phyloP scores from a whole-genome alignment of 176 grass and related monocot genomes.

The Paspalum vaginatum region DNA sequence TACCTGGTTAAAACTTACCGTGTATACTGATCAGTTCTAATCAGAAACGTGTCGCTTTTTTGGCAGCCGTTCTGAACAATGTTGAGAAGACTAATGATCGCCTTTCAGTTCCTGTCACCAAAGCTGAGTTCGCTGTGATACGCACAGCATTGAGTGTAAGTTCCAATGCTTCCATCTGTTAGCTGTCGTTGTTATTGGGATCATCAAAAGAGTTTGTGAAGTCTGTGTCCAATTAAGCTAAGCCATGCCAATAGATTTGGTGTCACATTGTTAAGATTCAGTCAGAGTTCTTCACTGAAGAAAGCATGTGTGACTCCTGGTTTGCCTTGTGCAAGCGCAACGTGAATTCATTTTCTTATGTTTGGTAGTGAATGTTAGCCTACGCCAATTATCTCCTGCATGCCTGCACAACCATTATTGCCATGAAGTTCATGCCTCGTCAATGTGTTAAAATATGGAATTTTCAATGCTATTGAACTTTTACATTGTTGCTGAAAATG shows the following conservation, averaged over 20 bases:
- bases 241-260: not conserved
- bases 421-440: not conserved
- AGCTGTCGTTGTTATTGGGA: not conserved
- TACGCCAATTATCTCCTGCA: not conserved
- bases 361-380: not conserved
- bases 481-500: not conserved
- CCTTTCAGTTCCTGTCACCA: constrained; percentile 72
- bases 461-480: not conserved
- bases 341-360: not conserved
- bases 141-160: constrained; percentile 88
- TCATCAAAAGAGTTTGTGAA: not conserved
- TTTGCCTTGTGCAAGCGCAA: not conserved
- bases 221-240: not conserved
- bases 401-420: not conserved
- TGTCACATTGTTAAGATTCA: not conserved
- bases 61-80: constrained; percentile 72
- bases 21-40: not conserved
- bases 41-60: constrained; percentile 32
- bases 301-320: not conserved
- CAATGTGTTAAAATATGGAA: not conserved
- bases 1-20: not conserved
- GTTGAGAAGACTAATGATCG: constrained; percentile 71
- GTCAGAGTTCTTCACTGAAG: constrained; percentile 1
- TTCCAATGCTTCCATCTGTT: constrained; percentile 33
- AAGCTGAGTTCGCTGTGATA: constrained; percentile 88